phyloP scores from a whole-genome alignment of 208 protist species.

The Leishmania martiniquensis region DNA sequence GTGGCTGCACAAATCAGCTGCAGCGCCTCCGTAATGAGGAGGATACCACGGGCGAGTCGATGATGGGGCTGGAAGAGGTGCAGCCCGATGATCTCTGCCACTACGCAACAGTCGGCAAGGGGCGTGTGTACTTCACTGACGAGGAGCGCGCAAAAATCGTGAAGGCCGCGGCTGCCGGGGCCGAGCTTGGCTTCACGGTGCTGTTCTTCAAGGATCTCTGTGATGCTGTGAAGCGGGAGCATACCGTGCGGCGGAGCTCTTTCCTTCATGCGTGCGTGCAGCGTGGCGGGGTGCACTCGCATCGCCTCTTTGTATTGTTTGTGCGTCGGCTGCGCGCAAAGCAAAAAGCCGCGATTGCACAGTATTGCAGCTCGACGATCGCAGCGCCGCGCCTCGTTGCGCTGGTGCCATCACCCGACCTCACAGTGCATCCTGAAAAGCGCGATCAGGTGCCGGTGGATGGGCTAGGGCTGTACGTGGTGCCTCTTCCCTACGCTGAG shows the following conservation, averaged over 20 bases:
- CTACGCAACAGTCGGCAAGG: slow-evolving; percentile 32
- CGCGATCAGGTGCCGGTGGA: slow-evolving; percentile 38
- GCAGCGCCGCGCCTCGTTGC: slow-evolving; percentile 72
- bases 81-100: slow-evolving; percentile 19
- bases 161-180: slow-evolving; percentile 35
- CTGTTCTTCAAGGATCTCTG: slow-evolving; percentile 70
- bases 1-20: background rate
- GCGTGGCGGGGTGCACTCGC: slow-evolving; percentile 39
- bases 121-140: slow-evolving; percentile 39
- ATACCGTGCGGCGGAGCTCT: slow-evolving; percentile 40
- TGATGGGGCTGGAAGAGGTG: slow-evolving; percentile 6
- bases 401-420: slow-evolving; percentile 61
- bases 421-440: slow-evolving; percentile 6
- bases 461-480: slow-evolving; percentile 80
- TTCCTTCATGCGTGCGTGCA: slow-evolving; percentile 67
- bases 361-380: slow-evolving; percentile 36
- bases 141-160: slow-evolving; percentile 46
- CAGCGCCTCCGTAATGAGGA: background rate
- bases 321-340: slow-evolving; percentile 51
- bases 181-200: slow-evolving; percentile 62
- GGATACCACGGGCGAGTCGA: background rate
- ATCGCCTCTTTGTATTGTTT: slow-evolving; percentile 74
- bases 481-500: slow-evolving; percentile 86
- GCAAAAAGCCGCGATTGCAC: slow-evolving; percentile 74
- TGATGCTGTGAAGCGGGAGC: slow-evolving; percentile 53